Evolutionary conservation across 2,329 filamentous ascomycete species (phyloP).

Genomic region (Penicillium sp.): DNA sequence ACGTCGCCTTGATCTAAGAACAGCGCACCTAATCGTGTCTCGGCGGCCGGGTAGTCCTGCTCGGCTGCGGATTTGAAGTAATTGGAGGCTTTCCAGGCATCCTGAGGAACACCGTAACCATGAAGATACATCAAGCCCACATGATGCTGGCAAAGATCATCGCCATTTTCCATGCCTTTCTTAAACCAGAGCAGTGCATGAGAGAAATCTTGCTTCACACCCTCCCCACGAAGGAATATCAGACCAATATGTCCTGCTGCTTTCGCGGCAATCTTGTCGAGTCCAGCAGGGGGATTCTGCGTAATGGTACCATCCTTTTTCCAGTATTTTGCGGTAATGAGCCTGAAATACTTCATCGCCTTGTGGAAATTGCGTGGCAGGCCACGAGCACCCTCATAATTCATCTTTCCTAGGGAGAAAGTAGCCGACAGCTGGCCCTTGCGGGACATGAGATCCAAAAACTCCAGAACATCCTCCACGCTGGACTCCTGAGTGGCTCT

Average conservation of each 20-base stretch:
- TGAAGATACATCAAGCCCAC: constrained; percentile 81
- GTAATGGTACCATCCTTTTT: constrained; percentile 71
- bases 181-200: constrained; percentile 81
- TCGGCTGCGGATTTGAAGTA: constrained; percentile 78
- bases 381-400: constrained; percentile 81
- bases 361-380: constrained; percentile 71
- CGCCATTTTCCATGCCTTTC: constrained; percentile 71
- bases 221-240: constrained; percentile 88
- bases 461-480: constrained; percentile 92
- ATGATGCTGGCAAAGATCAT: constrained; percentile 81
- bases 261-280: constrained; percentile 78
- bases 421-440: constrained; percentile 88
- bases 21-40: constrained; percentile 78
- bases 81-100: constrained; percentile 70
- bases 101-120: constrained; percentile 70
- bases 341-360: constrained; percentile 78
- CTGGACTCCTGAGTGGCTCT: constrained; percentile 81
- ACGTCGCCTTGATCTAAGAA: constrained; percentile 88
- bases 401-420: constrained; percentile 79
- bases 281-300: constrained; percentile 66
- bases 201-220: constrained; percentile 73
- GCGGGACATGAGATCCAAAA: constrained; percentile 83
- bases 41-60: constrained; percentile 75
- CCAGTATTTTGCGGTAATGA: constrained; percentile 81
- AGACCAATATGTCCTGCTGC: constrained; percentile 83